Evolutionary conservation across 2,329 filamentous ascomycete species (phyloP), one percentile per base, ranked within the genome.

Genomic region (Rhynchosporium agropyri): DNA sequence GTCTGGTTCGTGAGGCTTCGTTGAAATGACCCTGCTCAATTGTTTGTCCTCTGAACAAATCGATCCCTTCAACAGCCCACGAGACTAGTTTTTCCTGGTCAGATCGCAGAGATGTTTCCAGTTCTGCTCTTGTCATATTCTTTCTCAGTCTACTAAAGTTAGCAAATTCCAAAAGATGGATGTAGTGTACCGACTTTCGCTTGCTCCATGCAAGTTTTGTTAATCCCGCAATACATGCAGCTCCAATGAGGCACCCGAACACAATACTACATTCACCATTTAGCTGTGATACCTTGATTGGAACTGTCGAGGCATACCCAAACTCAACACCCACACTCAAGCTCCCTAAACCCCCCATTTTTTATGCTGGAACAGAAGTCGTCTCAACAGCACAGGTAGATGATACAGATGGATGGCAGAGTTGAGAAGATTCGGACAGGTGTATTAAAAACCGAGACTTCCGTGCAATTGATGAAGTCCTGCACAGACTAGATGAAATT

Each of bases 11-110:
- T 3, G 70, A 58, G 42, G 70, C 67, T 31, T 69, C 70, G 12
- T 69, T 69, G 57, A 65, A 71, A 40, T 65, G 68, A 4, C 70
- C 71, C 62, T 65, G 60, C 58, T 72, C 67, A 13, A 72, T 60
- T 2, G 68, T 69, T 63, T 66, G 61, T 2, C 70, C 68, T 20
- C 70, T 68, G 50, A 70, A 70, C 2, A 71, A 48, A 63, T 73
- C 68, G 4, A 69, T 68, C 55, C 70, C 69, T 10, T 63, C 65
- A 26, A 63, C 43, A 43, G 68, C 42, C 53, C 60, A 65, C 26
- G 59, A 53, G n/a, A 69, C 60, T 15, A 66, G 60, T 54, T 67
- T 69, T 51, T 69, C 63, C 28, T 63, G 61, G 12, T 66, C 61
- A 4, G 61, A 55, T 50, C 62, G 65, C 20, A 62, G 63, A 28